A percentile compares a stretch with the other conserved stretches of the same genome.
Conservation (phyloP, 495 filamentous ascomycete genomes). For the Terfezia boudieri region DNA sequence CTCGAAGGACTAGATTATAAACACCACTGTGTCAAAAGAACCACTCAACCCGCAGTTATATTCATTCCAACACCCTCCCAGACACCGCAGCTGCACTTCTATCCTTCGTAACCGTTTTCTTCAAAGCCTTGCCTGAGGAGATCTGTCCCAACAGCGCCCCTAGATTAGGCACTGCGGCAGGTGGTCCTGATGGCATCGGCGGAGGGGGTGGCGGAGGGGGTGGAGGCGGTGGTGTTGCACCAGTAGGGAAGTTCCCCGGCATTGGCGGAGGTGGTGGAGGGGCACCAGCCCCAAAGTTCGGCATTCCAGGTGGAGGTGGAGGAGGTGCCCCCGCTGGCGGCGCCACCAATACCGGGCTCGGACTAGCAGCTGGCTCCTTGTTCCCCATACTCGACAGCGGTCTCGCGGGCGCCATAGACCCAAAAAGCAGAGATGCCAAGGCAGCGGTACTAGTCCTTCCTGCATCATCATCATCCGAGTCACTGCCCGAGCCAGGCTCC, state of each 20-base stretch:
- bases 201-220: conserved; percentile 8
- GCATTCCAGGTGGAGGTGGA: conserved; percentile 23
- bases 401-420: conserved; percentile 87
- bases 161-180: neutral
- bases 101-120: conserved; percentile 17
- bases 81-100: conserved; percentile 9
- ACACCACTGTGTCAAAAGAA: too few species aligned
- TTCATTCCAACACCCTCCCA: conserved; percentile 13
- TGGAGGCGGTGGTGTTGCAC: conserved; percentile 14
- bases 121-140: conserved; percentile 13
- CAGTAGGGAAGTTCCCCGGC: conserved; percentile 5
- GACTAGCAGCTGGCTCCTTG: conserved; percentile 29
- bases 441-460: conserved; percentile 67
- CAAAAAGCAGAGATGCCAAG: conserved; percentile 81
- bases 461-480: conserved; percentile 37
- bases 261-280: conserved; percentile 13
- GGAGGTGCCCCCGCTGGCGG: conserved; percentile 23
- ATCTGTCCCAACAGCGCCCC: conserved; percentile 14
- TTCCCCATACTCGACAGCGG: conserved; percentile 66
- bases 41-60: neutral
- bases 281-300: conserved; percentile 27
- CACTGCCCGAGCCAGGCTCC: conserved; percentile 46
- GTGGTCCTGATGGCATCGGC: neutral
- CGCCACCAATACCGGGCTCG: conserved; percentile 19
- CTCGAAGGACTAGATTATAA: too few species aligned